Base-by-base conservation (phyloP, 148 eudicot species). In the Spergularia bocconei region DNA sequence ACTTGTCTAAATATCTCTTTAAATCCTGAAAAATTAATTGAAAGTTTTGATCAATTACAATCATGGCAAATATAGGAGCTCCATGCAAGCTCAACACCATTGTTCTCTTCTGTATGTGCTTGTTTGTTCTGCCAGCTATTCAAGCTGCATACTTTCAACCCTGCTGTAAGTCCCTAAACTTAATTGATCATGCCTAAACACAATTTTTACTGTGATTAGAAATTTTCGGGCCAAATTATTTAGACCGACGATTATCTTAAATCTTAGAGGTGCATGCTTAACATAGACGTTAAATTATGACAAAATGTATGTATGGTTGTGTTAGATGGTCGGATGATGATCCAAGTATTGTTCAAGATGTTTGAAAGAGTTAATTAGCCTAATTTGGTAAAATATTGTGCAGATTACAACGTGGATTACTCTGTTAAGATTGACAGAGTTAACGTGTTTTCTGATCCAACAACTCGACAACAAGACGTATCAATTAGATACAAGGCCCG, bases 141-240 rank as follows among this genome's bases (percentile, higher is more conserved):
- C 70, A 66, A 66, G 70, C 70, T 66, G 53, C 70, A 17, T 66
- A 17, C 53, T 66, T 66, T 3, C 25, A 66, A 44, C 70, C 70
- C n/a, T 66, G 70, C 12, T 66, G 70, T 66, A 66, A 66, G 53
- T 44, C 60, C 47, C 47, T 41, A 56, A 15, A n/a, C 8, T n/a
- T 5, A 15, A 56, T 3, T 56, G 4, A 4, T 14, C 5, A 6
- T 56, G 16, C n/a, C n/a, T n/a, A n/a, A n/a, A n/a, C n/a, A 2
- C 16, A 54, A 54, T 54, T 12, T 54, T 12, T 54, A 6, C 2
- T 13, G 16, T 54, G 16, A 1, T 54, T 9, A n/a, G 58, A 13
- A 13, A 54, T 54, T 13, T 13, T 13, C 3, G 16, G 14, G 2
- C 14, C 5, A 54, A 54, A 13, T 13, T 2, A 13, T 5, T 13